phyloP scores from a whole-genome alignment of 768 basidiomycete genomes.

The Collybia mongolica region DNA sequence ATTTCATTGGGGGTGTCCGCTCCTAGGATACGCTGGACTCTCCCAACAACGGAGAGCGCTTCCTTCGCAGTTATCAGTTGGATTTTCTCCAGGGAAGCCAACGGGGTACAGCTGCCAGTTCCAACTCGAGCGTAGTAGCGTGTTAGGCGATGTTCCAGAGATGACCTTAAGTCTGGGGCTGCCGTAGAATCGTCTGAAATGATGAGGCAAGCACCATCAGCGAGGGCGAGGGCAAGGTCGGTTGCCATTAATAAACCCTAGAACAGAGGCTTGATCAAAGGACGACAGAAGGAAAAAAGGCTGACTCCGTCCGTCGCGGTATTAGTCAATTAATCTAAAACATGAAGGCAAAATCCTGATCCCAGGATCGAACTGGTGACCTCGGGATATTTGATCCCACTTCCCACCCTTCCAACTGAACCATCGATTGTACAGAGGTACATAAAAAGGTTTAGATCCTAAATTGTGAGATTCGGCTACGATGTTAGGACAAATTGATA shows the following conservation, averaged over 20 bases:
- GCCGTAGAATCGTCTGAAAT: conserved; percentile 26
- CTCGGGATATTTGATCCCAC: no score
- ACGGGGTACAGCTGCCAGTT: conserved; percentile 11
- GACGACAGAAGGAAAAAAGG: no score
- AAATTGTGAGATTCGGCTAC: not conserved
- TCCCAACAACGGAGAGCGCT: conserved; percentile 48
- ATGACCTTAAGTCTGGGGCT: conserved; percentile 30
- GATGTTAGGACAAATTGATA: no score
- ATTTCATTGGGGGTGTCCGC: conserved; percentile 12
- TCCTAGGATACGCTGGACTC: conserved; percentile 44
- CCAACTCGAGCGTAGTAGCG: conserved; percentile 35
- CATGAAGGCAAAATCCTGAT: no score
- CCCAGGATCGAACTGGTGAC: no score
- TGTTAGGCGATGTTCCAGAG: conserved; percentile 36
- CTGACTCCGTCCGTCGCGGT: not conserved
- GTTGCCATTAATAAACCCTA: conserved; percentile 3
- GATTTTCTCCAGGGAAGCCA: conserved; percentile 34
- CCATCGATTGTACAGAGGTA: not conserved
- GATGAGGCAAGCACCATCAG: conserved; percentile 34
- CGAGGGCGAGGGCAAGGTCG: conserved; percentile 27
- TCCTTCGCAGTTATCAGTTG: conserved; percentile 55
- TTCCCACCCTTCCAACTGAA: no score
- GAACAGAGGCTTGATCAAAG: not conserved
- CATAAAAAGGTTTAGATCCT: no score
- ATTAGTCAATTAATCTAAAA: no score